These are phyloP conservation scores for Linnemannia zychae DNA, from an alignment of 192 early-diverging fungal species.

Conservation along the genomic window DNA sequence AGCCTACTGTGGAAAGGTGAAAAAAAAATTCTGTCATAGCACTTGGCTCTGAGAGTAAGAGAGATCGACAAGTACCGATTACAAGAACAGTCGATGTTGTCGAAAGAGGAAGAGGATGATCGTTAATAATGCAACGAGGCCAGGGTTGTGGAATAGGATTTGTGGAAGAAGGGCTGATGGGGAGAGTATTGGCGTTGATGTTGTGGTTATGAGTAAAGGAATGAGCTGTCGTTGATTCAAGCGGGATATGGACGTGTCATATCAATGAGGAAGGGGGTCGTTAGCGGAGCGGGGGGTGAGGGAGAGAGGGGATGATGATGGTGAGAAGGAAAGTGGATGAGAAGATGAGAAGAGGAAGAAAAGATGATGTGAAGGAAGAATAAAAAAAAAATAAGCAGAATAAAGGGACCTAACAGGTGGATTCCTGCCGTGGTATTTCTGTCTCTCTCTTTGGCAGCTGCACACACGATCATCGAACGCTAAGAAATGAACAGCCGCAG, in stretches of 20 bases:
- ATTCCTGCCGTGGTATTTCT: no score
- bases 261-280: slow-evolving; percentile 55
- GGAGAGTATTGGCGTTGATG: background rate
- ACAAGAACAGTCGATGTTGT: background rate
- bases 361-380: slow-evolving; percentile 18
- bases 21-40: background rate
- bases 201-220: background rate
- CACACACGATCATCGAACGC: no score
- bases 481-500: no score
- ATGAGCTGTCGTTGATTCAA: slow-evolving; percentile 11
- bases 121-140: background rate
- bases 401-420: background rate
- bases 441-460: no score
- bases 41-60: background rate
- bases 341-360: background rate
- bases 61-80: slow-evolving; percentile 13
- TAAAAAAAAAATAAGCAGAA: background rate
- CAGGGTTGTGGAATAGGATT: background rate
- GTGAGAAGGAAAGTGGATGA: background rate
- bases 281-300: slow-evolving; percentile 20
- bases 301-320: background rate
- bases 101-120: background rate
- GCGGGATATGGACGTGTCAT: slow-evolving; percentile 50
- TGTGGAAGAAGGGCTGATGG: background rate
- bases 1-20: background rate